Conservation (phyloP, 768 basidiomycete genomes). For the Tremella yokohamensis region DNA sequence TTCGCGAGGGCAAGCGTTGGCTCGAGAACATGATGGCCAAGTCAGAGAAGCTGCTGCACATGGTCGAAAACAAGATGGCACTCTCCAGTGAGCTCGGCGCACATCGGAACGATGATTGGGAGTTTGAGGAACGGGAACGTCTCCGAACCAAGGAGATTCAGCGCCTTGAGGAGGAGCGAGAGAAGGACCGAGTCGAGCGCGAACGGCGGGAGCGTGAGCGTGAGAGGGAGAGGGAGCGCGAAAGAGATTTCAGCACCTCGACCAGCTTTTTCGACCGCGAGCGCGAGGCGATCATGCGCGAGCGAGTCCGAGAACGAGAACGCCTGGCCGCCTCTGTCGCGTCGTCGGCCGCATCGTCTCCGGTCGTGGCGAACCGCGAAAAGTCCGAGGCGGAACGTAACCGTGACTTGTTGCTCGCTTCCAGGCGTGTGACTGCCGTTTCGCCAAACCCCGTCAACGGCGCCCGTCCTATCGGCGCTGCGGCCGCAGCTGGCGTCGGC, state of each 20-base stretch:
- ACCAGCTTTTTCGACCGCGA: slow-evolving; percentile 9
- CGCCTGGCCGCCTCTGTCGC: neutral
- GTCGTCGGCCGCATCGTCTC: neutral
- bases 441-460: slow-evolving; percentile 22
- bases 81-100: slow-evolving; percentile 14
- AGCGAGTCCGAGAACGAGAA: neutral
- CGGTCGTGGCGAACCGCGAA: neutral
- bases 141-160: slow-evolving; percentile 35
- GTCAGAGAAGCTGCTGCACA: slow-evolving; percentile 44
- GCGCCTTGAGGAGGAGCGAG: slow-evolving; percentile 33
- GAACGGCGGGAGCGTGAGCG: slow-evolving; percentile 25
- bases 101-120: slow-evolving; percentile 30
- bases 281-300: neutral
- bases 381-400: slow-evolving; percentile 38
- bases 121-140: slow-evolving; percentile 43
- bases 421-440: slow-evolving; percentile 33
- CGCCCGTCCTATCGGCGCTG: slow-evolving; percentile 8
- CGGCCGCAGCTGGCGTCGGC: slow-evolving; percentile 2
- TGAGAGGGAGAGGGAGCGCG: slow-evolving; percentile 8
- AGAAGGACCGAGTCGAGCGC: slow-evolving; percentile 31
- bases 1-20: slow-evolving; percentile 49
- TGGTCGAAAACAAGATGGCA: slow-evolving; percentile 48
- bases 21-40: slow-evolving; percentile 44
- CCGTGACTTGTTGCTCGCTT: slow-evolving; percentile 38
- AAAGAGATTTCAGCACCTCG: neutral